Percentiles rank a stretch among this genome's conserved stretches.
Conservation (phyloP, 73 alveolate species). For the Uronychia binucleata region DNA sequence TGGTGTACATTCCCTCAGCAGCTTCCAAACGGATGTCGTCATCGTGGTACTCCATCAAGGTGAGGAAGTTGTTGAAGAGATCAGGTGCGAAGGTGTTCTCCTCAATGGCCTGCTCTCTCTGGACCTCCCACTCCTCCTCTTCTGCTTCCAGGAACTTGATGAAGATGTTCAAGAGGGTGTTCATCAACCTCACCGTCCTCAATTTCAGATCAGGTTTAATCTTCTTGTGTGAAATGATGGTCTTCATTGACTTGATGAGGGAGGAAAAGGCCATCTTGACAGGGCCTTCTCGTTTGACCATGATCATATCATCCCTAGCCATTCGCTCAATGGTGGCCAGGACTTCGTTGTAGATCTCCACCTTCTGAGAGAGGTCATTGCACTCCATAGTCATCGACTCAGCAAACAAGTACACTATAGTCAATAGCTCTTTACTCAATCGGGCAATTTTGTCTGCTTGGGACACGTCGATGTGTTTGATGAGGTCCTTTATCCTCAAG, state of each 20-base stretch:
- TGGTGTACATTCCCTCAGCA: not conserved
- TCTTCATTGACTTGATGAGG: not conserved
- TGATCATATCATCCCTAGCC: not conserved
- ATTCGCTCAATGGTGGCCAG: not conserved
- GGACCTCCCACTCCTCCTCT: slow-evolving; percentile 2
- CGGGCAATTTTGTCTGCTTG: not conserved
- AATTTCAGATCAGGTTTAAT: not conserved
- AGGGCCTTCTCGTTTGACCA: not conserved
- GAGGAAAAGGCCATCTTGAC: not conserved
- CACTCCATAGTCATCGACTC: not conserved
- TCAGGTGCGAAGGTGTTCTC: not conserved
- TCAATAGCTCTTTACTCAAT: not conserved
- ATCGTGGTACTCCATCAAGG: not conserved
- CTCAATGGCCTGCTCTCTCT: not conserved
- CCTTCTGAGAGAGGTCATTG: not conserved
- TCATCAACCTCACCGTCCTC: not conserved
- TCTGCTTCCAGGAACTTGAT: not conserved
- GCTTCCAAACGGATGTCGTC: slow-evolving; percentile 46
- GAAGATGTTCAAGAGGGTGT: not conserved
- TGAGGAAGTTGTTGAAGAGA: not conserved
- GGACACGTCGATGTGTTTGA: not conserved
- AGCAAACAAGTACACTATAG: not conserved
- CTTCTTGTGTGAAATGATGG: not conserved
- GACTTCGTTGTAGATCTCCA: not conserved
- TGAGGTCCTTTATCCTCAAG: not conserved